phyloP scores from a whole-genome alignment of 2,329 filamentous ascomycete species.

The Ophidiomyces ophidiicola region DNA sequence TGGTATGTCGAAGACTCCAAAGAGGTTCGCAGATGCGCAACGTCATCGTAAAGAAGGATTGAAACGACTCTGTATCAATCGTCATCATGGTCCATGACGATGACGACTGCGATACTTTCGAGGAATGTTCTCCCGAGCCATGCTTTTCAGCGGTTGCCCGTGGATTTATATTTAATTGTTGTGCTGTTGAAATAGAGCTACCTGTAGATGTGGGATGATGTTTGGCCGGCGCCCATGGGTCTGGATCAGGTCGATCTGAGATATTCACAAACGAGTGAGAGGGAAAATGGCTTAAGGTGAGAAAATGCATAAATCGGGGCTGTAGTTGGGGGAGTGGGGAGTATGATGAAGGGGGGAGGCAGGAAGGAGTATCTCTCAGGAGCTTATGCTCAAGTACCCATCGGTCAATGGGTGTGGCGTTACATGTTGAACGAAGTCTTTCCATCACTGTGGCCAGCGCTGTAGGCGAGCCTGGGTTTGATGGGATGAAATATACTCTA shows the following conservation, averaged over 20 bases:
- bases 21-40: constrained; percentile 32
- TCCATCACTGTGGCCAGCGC: constrained; percentile 26
- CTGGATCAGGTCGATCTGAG: constrained; percentile 20
- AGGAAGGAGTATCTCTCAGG: constrained; percentile 33
- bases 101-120: constrained; percentile 2
- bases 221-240: constrained; percentile 13
- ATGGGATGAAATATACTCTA: constrained; percentile 35
- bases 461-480: constrained; percentile 30
- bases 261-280: constrained; percentile 33
- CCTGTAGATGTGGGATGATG: background rate
- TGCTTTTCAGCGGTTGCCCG: constrained; percentile 2
- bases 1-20: constrained; percentile 32
- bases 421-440: constrained; percentile 29
- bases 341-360: constrained; percentile 26
- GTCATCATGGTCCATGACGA: constrained; percentile 29
- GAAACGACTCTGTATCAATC: constrained; percentile 25
- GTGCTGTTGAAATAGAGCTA: background rate
- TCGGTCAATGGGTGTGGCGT: constrained; percentile 26
- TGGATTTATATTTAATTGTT: constrained; percentile 9
- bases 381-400: constrained; percentile 34
- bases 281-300: constrained; percentile 31
- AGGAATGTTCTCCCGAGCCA: background rate
- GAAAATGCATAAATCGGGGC: constrained; percentile 33
- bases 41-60: constrained; percentile 31
- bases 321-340: constrained; percentile 21